phyloP scores from a whole-genome alignment of 495 filamentous ascomycete genomes.

The Aspergillus haitiensis region DNA sequence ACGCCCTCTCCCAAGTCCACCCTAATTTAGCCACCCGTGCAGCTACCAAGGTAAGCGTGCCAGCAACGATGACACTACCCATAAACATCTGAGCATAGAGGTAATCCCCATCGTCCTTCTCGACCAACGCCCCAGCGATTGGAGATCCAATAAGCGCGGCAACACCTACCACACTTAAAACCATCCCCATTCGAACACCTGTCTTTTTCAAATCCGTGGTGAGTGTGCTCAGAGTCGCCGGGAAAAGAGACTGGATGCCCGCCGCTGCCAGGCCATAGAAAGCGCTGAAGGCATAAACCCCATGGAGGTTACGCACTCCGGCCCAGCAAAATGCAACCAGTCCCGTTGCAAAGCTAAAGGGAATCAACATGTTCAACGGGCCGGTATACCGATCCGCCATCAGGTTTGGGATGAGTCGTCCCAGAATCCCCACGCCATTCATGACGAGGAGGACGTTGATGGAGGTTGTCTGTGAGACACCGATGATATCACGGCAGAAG shows the following conservation, averaged over 20 bases:
- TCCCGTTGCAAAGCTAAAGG: slow-evolving; percentile 52
- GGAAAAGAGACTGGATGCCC: slow-evolving; percentile 67
- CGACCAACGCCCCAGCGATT: slow-evolving; percentile 64
- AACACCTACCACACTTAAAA: slow-evolving; percentile 71
- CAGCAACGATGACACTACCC: slow-evolving; percentile 51
- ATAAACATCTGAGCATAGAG: slow-evolving; percentile 58
- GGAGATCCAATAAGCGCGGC: slow-evolving; percentile 74
- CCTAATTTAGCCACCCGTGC: slow-evolving; percentile 50
- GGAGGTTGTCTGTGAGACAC: slow-evolving; percentile 51
- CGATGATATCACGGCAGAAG: slow-evolving; percentile 60
- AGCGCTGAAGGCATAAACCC: slow-evolving; percentile 61
- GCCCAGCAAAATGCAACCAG: slow-evolving; percentile 63
- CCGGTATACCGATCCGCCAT: slow-evolving; percentile 65
- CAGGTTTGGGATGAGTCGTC: slow-evolving; percentile 63
- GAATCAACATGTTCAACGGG: slow-evolving; percentile 62
- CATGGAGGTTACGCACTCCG: slow-evolving; percentile 47
- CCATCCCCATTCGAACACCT: slow-evolving; percentile 77
- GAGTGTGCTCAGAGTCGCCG: slow-evolving; percentile 60
- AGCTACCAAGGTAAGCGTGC: slow-evolving; percentile 43
- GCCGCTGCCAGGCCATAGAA: slow-evolving; percentile 63
- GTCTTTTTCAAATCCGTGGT: slow-evolving; percentile 64
- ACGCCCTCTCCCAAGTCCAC: slow-evolving; percentile 30
- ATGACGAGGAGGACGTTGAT: slow-evolving; percentile 71
- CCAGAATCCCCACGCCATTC: slow-evolving; percentile 67
- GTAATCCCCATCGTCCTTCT: slow-evolving; percentile 52